Evolutionary conservation across 306 rosid species (phyloP).

Genomic region (Fragaria vesca): DNA sequence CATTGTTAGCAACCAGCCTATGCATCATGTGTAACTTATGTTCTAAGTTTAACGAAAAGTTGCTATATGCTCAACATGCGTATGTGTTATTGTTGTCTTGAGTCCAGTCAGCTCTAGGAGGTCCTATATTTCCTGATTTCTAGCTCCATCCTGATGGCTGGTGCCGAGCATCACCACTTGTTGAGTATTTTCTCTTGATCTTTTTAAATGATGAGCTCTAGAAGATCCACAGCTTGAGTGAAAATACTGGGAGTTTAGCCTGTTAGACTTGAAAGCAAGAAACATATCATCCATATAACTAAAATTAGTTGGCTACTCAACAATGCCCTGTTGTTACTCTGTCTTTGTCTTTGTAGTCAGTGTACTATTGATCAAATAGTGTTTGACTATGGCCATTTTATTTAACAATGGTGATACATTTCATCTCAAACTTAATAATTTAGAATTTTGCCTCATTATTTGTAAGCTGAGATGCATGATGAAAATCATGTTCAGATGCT

Average conservation of each 20-base stretch:
- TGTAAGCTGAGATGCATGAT: neutral
- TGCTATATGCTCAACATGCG: neutral
- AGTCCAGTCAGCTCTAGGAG: constrained; percentile 1
- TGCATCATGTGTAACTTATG: neutral
- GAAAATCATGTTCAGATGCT: neutral
- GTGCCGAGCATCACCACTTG: neutral
- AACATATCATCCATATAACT: neutral
- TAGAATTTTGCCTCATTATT: neutral
- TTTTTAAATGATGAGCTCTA: neutral
- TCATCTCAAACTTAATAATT: neutral
- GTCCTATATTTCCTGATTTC: neutral
- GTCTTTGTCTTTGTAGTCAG: neutral
- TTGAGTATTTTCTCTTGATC: neutral
- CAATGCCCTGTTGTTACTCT: neutral
- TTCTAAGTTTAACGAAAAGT: neutral
- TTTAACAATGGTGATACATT: neutral
- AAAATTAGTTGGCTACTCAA: neutral
- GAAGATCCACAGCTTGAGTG: neutral
- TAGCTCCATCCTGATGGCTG: constrained; percentile 10
- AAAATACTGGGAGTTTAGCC: neutral
- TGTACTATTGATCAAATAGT: neutral
- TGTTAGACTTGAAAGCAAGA: neutral
- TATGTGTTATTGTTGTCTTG: neutral
- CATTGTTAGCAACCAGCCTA: neutral
- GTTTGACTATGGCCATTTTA: neutral